Percentiles rank a stretch among this genome's conserved stretches.
phyloP scores from a whole-genome alignment of 768 basidiomycete genomes.

The Xerocomellus intermedius region DNA sequence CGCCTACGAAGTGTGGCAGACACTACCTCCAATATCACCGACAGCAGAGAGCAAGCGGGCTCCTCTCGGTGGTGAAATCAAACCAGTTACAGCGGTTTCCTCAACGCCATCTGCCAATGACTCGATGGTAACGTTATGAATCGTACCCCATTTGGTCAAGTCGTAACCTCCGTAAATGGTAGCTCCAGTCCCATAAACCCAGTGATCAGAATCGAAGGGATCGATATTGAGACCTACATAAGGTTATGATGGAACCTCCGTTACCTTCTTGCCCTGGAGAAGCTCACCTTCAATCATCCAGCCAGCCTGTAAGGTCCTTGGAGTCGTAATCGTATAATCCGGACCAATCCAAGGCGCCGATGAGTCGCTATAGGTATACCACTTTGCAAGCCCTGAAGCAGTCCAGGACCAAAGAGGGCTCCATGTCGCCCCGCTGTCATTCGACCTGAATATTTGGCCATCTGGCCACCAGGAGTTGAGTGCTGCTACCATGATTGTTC shows the following conservation, averaged over 20 bases:
- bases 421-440: conserved; percentile 59
- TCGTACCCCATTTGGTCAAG: conserved; percentile 56
- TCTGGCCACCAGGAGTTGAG: conserved; percentile 62
- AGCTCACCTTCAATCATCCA: conserved; percentile 68
- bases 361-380: conserved; percentile 53
- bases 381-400: conserved; percentile 39
- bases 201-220: conserved; percentile 67
- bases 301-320: conserved; percentile 52
- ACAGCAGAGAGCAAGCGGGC: conserved; percentile 56
- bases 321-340: conserved; percentile 42
- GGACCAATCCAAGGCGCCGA: conserved; percentile 62
- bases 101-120: conserved; percentile 65
- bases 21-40: conserved; percentile 39
- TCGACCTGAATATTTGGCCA: conserved; percentile 63
- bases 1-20: not conserved
- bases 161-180: conserved; percentile 63
- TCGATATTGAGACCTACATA: conserved; percentile 52
- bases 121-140: conserved; percentile 55
- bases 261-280: not conserved
- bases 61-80: conserved; percentile 64
- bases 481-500: conserved; percentile 67
- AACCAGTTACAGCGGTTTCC: conserved; percentile 54
- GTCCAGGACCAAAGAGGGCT: conserved; percentile 56
- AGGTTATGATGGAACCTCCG: not conserved
- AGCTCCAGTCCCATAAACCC: conserved; percentile 68